Evolutionary conservation across 257 asterid species (phyloP).

Genomic region (Coffea canephora): DNA sequence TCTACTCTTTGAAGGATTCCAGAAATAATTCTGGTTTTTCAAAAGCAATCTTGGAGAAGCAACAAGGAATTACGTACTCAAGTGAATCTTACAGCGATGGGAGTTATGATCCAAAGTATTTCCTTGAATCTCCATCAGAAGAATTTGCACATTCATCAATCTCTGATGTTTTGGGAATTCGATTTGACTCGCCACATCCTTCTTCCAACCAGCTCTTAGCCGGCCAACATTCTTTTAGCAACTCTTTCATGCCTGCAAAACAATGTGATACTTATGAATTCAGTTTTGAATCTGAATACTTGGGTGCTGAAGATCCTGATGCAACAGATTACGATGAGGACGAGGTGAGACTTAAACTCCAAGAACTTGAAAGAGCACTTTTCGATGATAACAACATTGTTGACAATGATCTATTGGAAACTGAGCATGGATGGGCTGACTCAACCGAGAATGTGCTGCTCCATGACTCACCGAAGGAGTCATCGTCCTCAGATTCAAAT

Average conservation of each 20-base stretch:
- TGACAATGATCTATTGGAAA: slow-evolving; percentile 28
- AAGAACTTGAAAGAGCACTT: slow-evolving; percentile 85
- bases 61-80: slow-evolving; percentile 40
- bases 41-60: slow-evolving; percentile 37
- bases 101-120: slow-evolving; percentile 50
- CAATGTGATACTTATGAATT: slow-evolving; percentile 22
- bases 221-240: slow-evolving; percentile 20
- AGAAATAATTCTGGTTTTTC: slow-evolving; percentile 37
- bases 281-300: slow-evolving; percentile 37
- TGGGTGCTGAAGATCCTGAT: slow-evolving; percentile 40
- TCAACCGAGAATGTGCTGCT: slow-evolving; percentile 25
- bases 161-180: slow-evolving; percentile 31
- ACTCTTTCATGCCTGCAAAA: slow-evolving; percentile 31
- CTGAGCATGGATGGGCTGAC: slow-evolving; percentile 44
- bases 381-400: slow-evolving; percentile 45
- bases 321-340: slow-evolving; percentile 48
- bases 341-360: slow-evolving; percentile 61
- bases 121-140: slow-evolving; percentile 61
- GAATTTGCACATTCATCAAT: slow-evolving; percentile 35
- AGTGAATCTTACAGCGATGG: slow-evolving; percentile 52
- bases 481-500: slow-evolving; percentile 57
- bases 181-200: slow-evolving; percentile 31
- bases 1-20: slow-evolving; percentile 44
- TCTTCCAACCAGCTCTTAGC: slow-evolving; percentile 28
- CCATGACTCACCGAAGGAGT: slow-evolving; percentile 71